Base-by-base conservation (phyloP, 331 rosid genomes). In the Spiraea crenata region DNA sequence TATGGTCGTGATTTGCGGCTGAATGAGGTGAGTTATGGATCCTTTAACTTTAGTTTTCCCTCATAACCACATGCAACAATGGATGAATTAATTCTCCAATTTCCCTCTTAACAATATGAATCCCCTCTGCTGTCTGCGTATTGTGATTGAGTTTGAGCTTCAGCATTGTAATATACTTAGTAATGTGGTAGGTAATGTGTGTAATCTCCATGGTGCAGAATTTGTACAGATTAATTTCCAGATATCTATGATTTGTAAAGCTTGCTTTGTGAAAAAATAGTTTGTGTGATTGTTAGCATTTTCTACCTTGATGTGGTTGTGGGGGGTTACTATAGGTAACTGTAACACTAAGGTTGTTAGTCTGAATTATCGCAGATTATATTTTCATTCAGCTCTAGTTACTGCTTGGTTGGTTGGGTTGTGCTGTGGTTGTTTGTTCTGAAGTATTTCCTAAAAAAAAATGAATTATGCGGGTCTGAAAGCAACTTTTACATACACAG, bases 1-100 rank as follows among this genome's bases (percentile, higher is more conserved):
- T 93, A 91, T 84, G 99, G 99, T 62, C 85, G 89, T 71, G 99
- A 93, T 87, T 87, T 93, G 77, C 87, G 97, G 70, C 83, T 93
- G 82, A 93, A 93, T 67, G 99, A 93, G 99, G 99, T 93, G 54
- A 75, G 82, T 66, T 78, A 61, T 75, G 68, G 70, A 49, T 56
- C 78, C 60, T 60, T 39, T 49, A 49, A 49, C 45, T 3, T 67
- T 48, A 16, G 6, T 50, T 37, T 17, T 2, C 12, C 60, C 38
- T 67, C 40, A 15, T 50, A 14, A 49, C 5, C 19, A 15, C 55
- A n/a, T 49, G 55, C 15, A 49, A 49, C 1, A 49, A 42, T 10
- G 1, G 7, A 2, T 42, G 46, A 42, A 42, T 6, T 4, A 6
- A 0, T 50, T 19, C 17, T 50, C 20, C 5, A 50, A 50, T 50